Percentiles rank a stretch among this genome's conserved stretches.
These are phyloP conservation scores for Tylopilus balloui DNA, from an alignment of 768 basidiomycete genomes.

Conservation along the genomic window DNA sequence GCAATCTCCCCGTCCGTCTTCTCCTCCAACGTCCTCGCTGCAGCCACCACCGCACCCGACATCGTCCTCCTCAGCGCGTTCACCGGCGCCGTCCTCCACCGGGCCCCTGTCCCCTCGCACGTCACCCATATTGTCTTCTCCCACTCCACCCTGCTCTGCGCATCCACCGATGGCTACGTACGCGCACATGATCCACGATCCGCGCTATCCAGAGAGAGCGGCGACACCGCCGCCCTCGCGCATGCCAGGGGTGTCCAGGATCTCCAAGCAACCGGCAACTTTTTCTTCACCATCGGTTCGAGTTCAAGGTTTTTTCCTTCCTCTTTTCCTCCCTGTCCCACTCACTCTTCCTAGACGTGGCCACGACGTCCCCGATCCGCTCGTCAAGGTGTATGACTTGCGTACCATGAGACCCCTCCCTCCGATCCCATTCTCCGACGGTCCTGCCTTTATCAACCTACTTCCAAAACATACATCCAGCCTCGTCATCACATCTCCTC, in stretches of 20 bases:
- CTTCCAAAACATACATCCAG: slow-evolving; percentile 73
- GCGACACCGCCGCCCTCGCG: slow-evolving; percentile 61
- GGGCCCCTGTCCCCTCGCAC: slow-evolving; percentile 51
- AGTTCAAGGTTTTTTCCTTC: slow-evolving; percentile 59
- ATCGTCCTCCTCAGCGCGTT: slow-evolving; percentile 68
- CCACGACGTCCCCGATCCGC: slow-evolving; percentile 82
- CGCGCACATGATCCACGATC: slow-evolving; percentile 70
- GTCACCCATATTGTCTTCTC: slow-evolving; percentile 65
- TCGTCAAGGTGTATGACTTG: slow-evolving; percentile 90
- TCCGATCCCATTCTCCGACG: slow-evolving; percentile 82
- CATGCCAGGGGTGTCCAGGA: slow-evolving; percentile 82
- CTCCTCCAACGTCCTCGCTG: slow-evolving; percentile 54
- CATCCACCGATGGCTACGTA: slow-evolving; percentile 68
- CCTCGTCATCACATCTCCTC: slow-evolving; percentile 69
- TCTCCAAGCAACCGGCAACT: slow-evolving; percentile 73
- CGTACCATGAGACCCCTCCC: slow-evolving; percentile 79
- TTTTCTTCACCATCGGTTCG: slow-evolving; percentile 83
- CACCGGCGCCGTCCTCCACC: slow-evolving; percentile 62
- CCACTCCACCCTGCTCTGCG: slow-evolving; percentile 60
- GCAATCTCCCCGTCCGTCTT: slow-evolving; percentile 45
- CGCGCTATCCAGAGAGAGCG: slow-evolving; percentile 43
- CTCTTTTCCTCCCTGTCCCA: neutral
- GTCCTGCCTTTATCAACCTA: slow-evolving; percentile 80
- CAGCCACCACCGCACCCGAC: slow-evolving; percentile 55
- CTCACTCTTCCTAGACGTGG: slow-evolving; percentile 57